phyloP scores from a whole-genome alignment of 2,329 filamentous ascomycete genomes.

The Fusarium sp. region DNA sequence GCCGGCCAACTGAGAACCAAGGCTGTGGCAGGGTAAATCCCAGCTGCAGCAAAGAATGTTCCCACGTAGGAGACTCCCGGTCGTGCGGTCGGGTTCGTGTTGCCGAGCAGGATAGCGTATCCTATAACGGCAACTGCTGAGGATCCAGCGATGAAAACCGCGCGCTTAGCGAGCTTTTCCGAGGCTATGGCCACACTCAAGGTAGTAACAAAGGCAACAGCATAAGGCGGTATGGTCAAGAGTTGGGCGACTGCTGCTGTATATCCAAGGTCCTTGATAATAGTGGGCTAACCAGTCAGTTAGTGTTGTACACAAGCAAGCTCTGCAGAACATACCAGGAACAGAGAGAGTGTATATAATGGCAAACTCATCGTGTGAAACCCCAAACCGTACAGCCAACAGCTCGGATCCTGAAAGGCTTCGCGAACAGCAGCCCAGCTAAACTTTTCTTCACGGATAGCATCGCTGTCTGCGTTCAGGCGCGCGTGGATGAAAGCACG shows the following conservation, averaged over 20 bases:
- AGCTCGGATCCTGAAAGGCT: constrained; percentile 74
- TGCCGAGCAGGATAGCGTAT: constrained; percentile 69
- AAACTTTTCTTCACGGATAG: constrained; percentile 75
- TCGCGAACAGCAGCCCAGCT: constrained; percentile 72
- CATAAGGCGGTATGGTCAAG: constrained; percentile 72
- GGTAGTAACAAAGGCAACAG: constrained; percentile 70
- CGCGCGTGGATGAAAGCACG: constrained; percentile 69
- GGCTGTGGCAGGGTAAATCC: constrained; percentile 74
- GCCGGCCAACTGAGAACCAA: constrained; percentile 76
- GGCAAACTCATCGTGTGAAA: constrained; percentile 79
- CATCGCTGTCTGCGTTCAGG: constrained; percentile 75
- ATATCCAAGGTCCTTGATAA: constrained; percentile 66
- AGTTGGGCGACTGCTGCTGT: constrained; percentile 65
- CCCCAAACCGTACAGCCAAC: constrained; percentile 76
- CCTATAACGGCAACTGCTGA: constrained; percentile 68
- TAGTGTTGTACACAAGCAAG: accelerated
- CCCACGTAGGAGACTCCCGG: constrained; percentile 70
- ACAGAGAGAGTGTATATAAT: constrained; percentile 66
- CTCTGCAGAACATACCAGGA: constrained; percentile 55
- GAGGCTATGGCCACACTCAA: constrained; percentile 68
- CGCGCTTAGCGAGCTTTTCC: constrained; percentile 67
- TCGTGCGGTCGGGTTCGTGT: constrained; percentile 56
- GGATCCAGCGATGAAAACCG: constrained; percentile 71
- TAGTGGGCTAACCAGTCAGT: constrained; percentile 55
- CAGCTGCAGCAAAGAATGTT: constrained; percentile 71